phyloP scores from a whole-genome alignment of 2,329 filamentous ascomycete species.

The Trichoderma sp. region DNA sequence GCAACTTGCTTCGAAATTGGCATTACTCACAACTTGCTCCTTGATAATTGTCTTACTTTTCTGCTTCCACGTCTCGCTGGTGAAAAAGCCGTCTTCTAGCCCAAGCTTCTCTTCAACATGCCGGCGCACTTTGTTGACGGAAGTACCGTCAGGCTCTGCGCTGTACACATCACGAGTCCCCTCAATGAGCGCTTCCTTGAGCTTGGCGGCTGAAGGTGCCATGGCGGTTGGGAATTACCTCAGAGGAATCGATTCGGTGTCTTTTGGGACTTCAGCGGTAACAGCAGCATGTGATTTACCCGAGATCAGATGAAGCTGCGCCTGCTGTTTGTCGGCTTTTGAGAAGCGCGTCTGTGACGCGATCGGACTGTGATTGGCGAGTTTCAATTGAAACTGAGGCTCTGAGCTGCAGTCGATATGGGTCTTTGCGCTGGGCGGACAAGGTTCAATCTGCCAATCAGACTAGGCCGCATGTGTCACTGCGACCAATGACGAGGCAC shows the following conservation, averaged over 20 bases:
- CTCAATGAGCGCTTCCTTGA: slow-evolving; percentile 47
- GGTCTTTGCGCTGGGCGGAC: neutral
- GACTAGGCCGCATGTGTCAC: neutral
- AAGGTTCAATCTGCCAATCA: neutral
- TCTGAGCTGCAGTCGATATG: neutral
- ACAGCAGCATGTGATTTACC: neutral
- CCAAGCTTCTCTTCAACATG: slow-evolving; percentile 47
- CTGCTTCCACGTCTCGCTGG: slow-evolving; percentile 50
- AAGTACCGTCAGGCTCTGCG: slow-evolving; percentile 44
- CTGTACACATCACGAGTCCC: slow-evolving; percentile 46
- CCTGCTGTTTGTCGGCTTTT: neutral
- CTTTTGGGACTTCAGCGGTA: neutral
- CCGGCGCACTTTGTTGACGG: slow-evolving; percentile 56
- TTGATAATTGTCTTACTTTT: slow-evolving; percentile 58
- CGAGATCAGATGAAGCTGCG: neutral
- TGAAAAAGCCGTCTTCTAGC: slow-evolving; percentile 52
- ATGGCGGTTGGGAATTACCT: slow-evolving; percentile 28
- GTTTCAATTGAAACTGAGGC: slow-evolving; percentile 10
- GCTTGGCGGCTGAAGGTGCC: slow-evolving; percentile 39
- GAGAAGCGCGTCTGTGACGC: slow-evolving; percentile 21
- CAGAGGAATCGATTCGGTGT: neutral
- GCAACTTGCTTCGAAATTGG: neutral
- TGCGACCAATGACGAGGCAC: neutral
- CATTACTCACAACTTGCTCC: slow-evolving; percentile 48
- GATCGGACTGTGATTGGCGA: slow-evolving; percentile 13